Evolutionary conservation across 352 stramenopile species (phyloP), one percentile per base, ranked within the genome.

Genomic region (Globisporangium nodosum): DNA sequence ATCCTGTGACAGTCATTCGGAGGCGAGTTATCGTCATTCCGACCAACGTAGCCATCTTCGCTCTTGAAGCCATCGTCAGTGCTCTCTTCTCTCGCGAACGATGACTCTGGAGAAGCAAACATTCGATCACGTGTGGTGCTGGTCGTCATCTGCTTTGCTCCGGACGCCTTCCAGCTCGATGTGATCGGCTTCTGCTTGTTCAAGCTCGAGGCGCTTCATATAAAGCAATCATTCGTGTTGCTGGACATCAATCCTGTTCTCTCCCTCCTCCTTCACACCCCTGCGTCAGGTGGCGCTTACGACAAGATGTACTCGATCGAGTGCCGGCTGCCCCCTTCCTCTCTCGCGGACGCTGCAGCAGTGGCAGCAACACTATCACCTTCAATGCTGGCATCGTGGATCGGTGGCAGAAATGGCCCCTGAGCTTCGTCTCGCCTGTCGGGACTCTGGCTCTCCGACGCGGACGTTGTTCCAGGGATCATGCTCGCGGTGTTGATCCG

Each of bases 281-380:
- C 24, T 27, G 24, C 24, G 24, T 27, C 24, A 27, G 24, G 24
- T 27, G 24, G 24, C 24, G 24, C 16, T 46, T 20, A 47, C 43
- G 54, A 46, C 33, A 53, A 18, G 16, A 60, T 60, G 31, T 53
- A 62, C 39, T 50, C 48, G n/a, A 62, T 15, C 43, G 43, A 24
- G 43, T 15, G 4, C 39, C 37, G 13, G 37, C 42, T 21, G 42
- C 43, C 20, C 16, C 5, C 43, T 8, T 20, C 31, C 31, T 7
- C 35, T 15, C 35, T 40, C 35, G 35, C 35, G 11, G 43, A 27
- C 3, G 8, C 43, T 20, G 43, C 6, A 7, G 20, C n/a, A 27
- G 3, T 27, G 16, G 2, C 43, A 11, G 18, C 16, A 5, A 13
- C 43, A 24, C 6, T 8, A 1, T 20, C 16, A 20, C 0, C 40